These are phyloP conservation scores for Fusarium praegraminearum DNA, from an alignment of 2,329 filamentous ascomycete genomes.

Conservation along the genomic window DNA sequence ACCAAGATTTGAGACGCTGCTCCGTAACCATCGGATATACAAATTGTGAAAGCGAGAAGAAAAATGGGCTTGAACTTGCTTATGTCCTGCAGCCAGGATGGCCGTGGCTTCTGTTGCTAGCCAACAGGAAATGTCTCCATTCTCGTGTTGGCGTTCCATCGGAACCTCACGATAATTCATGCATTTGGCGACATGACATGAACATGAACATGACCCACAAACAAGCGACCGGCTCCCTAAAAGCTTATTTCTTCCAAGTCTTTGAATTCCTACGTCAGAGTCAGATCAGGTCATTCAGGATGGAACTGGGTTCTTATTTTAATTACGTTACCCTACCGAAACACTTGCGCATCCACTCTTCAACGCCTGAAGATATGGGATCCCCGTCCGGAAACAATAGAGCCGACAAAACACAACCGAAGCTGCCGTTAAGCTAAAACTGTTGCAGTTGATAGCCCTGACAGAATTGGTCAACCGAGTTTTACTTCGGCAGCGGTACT, in stretches of 20 bases:
- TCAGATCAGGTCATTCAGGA: not conserved
- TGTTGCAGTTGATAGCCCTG: not conserved
- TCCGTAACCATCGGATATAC: not conserved
- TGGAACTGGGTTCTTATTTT: conserved; percentile 23
- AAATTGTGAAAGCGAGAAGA: not conserved
- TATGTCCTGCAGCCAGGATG: not conserved
- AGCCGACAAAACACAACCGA: not conserved
- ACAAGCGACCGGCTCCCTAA: not conserved
- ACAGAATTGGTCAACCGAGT: not conserved
- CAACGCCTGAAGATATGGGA: conserved; percentile 13
- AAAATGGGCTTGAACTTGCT: not conserved
- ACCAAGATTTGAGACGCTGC: conserved; percentile 1
- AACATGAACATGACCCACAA: not conserved
- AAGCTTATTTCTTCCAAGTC: not conserved
- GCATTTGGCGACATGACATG: not conserved
- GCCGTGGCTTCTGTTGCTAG: not conserved
- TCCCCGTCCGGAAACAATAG: conserved; percentile 6
- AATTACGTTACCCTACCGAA: conserved; percentile 6
- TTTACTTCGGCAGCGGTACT: not conserved
- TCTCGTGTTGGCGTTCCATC: not conserved
- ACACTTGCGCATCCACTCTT: conserved; percentile 1
- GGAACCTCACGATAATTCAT: not conserved
- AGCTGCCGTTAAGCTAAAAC: not conserved
- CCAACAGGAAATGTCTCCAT: not conserved
- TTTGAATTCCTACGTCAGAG: not conserved